Evolutionary conservation across 768 basidiomycete species (phyloP).

Genomic region (Chalciporus chontae): DNA sequence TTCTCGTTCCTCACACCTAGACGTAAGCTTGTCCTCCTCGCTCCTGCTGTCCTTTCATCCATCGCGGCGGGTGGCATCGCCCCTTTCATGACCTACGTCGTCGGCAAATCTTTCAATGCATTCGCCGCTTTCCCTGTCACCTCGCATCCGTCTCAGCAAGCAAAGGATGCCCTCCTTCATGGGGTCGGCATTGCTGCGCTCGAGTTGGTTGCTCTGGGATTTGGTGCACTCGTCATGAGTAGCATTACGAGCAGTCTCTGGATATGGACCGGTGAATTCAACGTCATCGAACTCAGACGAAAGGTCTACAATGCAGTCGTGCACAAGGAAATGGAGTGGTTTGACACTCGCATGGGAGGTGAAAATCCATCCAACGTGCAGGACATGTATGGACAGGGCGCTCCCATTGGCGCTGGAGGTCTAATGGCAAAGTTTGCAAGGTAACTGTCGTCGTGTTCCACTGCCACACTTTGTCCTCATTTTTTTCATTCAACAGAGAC

Average conservation of each 20-base stretch:
- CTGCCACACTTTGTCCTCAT: not conserved
- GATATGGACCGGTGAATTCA: conserved; percentile 85
- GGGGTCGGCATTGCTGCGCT: conserved; percentile 60
- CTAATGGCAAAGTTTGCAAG: conserved; percentile 91
- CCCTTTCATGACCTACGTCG: conserved; percentile 81
- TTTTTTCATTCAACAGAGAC: conserved; percentile 54
- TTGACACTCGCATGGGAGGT: conserved; percentile 72
- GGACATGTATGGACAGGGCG: conserved; percentile 36
- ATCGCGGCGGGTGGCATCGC: conserved; percentile 66
- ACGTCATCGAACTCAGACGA: conserved; percentile 63
- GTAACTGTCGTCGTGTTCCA: conserved; percentile 34
- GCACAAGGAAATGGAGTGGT: conserved; percentile 82
- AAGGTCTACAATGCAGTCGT: conserved; percentile 68
- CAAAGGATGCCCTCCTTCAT: conserved; percentile 51
- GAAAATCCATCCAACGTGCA: conserved; percentile 42
- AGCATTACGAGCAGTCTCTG: conserved; percentile 76
- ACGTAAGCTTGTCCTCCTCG: conserved; percentile 52
- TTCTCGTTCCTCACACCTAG: conserved; percentile 61
- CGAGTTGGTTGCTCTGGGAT: conserved; percentile 61
- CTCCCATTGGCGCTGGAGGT: conserved; percentile 77
- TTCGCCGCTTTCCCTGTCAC: conserved; percentile 58
- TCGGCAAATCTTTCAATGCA: conserved; percentile 73
- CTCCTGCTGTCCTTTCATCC: conserved; percentile 64
- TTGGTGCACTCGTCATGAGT: conserved; percentile 66
- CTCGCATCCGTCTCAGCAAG: conserved; percentile 34